Evolutionary conservation across 352 stramenopile species (phyloP).

Genomic region (Phytophthora pistaciae): DNA sequence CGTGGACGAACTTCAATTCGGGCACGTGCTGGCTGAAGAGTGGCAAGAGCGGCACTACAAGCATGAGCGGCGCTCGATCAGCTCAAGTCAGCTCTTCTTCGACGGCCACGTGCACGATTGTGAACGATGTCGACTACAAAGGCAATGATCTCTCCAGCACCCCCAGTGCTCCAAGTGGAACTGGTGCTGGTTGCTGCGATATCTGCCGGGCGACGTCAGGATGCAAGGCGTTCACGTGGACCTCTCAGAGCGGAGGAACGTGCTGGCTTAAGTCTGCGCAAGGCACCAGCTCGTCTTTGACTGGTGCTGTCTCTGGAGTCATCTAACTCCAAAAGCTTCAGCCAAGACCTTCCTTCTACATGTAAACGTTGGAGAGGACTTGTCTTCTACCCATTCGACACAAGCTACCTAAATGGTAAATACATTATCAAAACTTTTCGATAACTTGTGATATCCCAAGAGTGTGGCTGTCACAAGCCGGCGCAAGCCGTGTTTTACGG

Average conservation of each 20-base stretch:
- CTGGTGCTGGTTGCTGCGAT: background rate
- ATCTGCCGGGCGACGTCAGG: background rate
- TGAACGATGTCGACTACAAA: background rate
- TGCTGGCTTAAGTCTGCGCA: constrained; percentile 2
- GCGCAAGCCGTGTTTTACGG: too few species aligned
- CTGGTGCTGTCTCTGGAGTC: background rate
- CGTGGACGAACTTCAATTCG: background rate
- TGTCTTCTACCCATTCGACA: too few species aligned
- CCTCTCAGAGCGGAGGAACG: background rate
- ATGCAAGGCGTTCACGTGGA: background rate
- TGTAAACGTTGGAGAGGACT: too few species aligned
- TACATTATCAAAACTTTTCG: too few species aligned
- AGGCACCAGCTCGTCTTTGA: background rate
- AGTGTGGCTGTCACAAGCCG: too few species aligned
- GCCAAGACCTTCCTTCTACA: too few species aligned
- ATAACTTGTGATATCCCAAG: too few species aligned
- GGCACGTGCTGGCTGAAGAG: background rate
- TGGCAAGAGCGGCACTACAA: background rate
- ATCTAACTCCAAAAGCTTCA: background rate
- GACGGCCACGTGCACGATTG: background rate
- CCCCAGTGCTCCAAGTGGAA: background rate
- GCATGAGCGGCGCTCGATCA: background rate
- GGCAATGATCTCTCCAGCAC: background rate
- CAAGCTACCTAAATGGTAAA: too few species aligned
- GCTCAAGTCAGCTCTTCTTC: background rate